Base-by-base conservation (phyloP, 352 stramenopile species). In the Phytophthora aleatoria region DNA sequence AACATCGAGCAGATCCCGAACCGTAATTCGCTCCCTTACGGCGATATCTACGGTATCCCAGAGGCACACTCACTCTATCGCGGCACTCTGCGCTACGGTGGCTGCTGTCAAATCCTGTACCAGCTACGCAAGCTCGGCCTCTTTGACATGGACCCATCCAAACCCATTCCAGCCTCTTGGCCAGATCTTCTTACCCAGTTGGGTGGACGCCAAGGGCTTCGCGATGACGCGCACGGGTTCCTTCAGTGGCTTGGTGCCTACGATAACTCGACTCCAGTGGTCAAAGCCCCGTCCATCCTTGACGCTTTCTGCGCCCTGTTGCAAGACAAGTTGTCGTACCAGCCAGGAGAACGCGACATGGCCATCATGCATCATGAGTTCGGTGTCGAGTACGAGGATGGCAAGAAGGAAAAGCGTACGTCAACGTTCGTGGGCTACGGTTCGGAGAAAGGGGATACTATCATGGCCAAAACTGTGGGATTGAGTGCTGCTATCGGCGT, bases 381-480 rank as follows among this genome's bases (percentile, higher is more conserved):
- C 38, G 86, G 85, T 11, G 75, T 95, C 26, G 77, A 92, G 45
- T 92, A 89, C 52, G 66, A 78, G 38, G 84, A 95, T 50, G 87
- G 83, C 39, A 88, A 85, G 56, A 87, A 88, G 57, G 91, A 98
- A 76, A 87, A 77, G 61, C 89, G 96, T 35, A 92, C 84, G 8
- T 98, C 90, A 1, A 97, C 86, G 10, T 92, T 98, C 30, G 84
- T 98, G 30, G 89, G 94, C 4, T 98, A 98, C 66, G 96, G 95
- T 10, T 88, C 87, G 5, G 85, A 94, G 28, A 74, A 92, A 6
- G 84, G 91, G 6, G 94, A 97, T 74, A 98, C 92, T 2, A 91
- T 97, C 33, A 99, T 99, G 96, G 90, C 91, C 15, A 97, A 97
- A 74, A 98, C 95, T 9, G 96, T 99, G 27, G 96, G 96, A 6